Evolutionary conservation across 305 asterid genomes (phyloP).

Genomic region (Fraxinus ornus): DNA sequence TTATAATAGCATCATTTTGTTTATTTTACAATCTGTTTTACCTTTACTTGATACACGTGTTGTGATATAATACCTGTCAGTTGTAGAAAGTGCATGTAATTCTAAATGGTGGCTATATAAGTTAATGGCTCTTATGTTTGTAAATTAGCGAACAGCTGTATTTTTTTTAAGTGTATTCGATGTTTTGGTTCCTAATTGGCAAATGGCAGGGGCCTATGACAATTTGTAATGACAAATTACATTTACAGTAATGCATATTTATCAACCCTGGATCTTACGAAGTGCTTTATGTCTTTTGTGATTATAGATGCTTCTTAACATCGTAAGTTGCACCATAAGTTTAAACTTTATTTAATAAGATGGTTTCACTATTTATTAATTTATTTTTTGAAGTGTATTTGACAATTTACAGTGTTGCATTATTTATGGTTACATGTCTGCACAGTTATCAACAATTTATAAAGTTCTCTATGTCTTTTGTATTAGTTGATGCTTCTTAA

Average conservation of each 20-base stretch:
- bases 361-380: background rate
- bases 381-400: background rate
- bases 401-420: background rate
- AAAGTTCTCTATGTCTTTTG: background rate
- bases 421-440: background rate
- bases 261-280: background rate
- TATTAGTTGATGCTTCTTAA: background rate
- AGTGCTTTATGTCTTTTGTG: background rate
- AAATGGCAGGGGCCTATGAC: background rate
- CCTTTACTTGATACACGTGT: background rate
- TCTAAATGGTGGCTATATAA: background rate
- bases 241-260: background rate
- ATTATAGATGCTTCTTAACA: background rate
- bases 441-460: background rate
- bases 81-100: background rate
- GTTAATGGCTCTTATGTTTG: background rate
- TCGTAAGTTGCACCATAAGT: background rate
- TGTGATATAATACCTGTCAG: background rate
- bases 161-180: constrained; percentile 7
- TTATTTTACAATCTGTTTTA: background rate
- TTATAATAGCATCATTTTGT: background rate
- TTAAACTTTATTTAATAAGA: background rate
- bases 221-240: constrained; percentile 6
- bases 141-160: background rate
- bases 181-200: background rate